Evolutionary conservation across 345 rosid species (phyloP), one percentile per base, ranked within the genome.

Genomic region (Rhizophora mangle): DNA sequence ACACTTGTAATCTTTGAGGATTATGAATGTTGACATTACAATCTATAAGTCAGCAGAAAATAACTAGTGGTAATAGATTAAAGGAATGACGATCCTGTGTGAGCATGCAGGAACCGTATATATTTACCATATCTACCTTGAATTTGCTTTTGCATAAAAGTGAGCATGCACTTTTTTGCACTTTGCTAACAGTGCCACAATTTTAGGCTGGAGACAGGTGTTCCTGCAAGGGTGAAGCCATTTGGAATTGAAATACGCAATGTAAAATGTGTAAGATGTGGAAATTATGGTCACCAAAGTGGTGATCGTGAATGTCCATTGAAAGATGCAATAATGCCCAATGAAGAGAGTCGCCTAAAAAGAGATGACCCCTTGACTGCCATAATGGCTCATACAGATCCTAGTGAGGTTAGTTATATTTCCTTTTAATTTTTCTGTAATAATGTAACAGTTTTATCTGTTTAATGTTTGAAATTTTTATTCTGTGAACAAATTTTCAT

Each of bases 231-330:
- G 75, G 84, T 56, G 62, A 91, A 95, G 80, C 97, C 99, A 66
- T 95, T 92, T 88, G 99, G 82, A 36, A 83, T 95, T 67, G 97
- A 95, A 81, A 71, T 95, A 68, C 93, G 93, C 26, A 92, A 92
- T 79, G 97, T 89, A 60, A 95, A 88, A 82, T 95, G 99, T 76
- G 64, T 89, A 74, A 87, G 99, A 80, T 92, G 99, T 66, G 95
- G 96, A 72, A 91, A 75, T 74, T 90, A 47, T 70, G 99, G 99
- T 30, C 99, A 92, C 67, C 99, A 95, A 84, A 92, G 96, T 72
- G 97, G 99, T 75, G 98, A 95, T 71, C 96, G 94, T 79, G 96
- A 95, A 64, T 95, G 99, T 70, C 98, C 96, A 47, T 55, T 95
- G 78, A 95, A 88, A 88, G 99, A 95, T 89, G 93, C 65, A 74